Evolutionary conservation across 805 yeast species (phyloP).

Genomic region (Nakazawaea laoshanensis): DNA sequence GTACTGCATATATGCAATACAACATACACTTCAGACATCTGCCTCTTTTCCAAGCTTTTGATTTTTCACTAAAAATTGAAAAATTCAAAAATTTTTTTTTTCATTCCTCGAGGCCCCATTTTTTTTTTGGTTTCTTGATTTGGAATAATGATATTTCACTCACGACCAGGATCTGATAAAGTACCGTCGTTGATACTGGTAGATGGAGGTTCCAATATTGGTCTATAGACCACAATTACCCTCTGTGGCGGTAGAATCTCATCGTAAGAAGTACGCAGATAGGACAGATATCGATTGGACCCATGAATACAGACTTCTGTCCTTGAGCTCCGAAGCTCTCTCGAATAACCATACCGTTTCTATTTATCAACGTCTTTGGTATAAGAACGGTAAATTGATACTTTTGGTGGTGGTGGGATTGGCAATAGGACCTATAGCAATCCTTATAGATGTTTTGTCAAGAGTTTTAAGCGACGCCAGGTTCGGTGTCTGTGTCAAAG

Average conservation of each 20-base stretch:
- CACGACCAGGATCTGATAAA: too few species aligned
- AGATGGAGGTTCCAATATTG: too few species aligned
- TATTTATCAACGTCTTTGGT: constrained; percentile 5
- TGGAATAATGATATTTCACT: too few species aligned
- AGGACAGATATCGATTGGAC: constrained; percentile 24
- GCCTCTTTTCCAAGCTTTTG: too few species aligned
- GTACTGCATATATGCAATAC: constrained; percentile 58
- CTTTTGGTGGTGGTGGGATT: constrained; percentile 36
- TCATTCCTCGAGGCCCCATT: too few species aligned
- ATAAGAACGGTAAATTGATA: constrained; percentile 34
- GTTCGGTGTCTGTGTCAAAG: constrained; percentile 38
- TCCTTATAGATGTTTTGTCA: constrained; percentile 39
- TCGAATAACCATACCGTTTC: neutral
- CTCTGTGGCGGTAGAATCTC: neutral
- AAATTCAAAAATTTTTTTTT: neutral
- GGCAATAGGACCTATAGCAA: constrained; percentile 37
- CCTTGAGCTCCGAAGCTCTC: neutral
- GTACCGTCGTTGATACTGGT: too few species aligned
- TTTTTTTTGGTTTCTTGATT: too few species aligned
- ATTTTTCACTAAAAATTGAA: too few species aligned
- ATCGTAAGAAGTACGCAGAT: constrained; percentile 12
- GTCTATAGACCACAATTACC: too few species aligned
- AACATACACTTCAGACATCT: constrained; percentile 48
- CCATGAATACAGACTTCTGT: constrained; percentile 20
- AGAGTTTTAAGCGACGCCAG: constrained; percentile 44